Percentiles rank a stretch among this genome's conserved stretches.
Evolutionary conservation across 768 basidiomycete genomes (phyloP).

Genomic region (Pleurotus giganteus): DNA sequence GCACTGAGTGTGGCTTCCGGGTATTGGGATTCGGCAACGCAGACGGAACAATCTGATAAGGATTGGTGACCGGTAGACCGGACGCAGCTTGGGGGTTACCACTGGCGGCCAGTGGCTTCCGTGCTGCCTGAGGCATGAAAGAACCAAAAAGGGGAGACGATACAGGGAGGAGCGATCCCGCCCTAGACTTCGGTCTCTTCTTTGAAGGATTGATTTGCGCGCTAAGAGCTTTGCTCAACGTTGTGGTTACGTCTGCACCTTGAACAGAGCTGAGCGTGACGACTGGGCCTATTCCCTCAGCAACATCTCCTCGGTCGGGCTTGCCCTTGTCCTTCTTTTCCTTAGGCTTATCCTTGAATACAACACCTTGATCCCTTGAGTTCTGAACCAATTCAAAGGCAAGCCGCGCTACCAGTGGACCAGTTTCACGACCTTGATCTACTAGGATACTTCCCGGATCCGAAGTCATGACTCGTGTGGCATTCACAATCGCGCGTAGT

Average conservation of each 20-base stretch:
- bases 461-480: constrained; percentile 84
- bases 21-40: constrained; percentile 12
- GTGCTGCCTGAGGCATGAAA: constrained; percentile 51
- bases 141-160: constrained; percentile 60
- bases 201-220: constrained; percentile 28
- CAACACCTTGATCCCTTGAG: constrained; percentile 62
- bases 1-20: constrained; percentile 48
- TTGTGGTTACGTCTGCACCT: constrained; percentile 41
- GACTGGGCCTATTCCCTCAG: constrained; percentile 32
- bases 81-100: constrained; percentile 14
- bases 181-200: constrained; percentile 32
- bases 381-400: constrained; percentile 68
- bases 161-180: constrained; percentile 29
- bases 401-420: constrained; percentile 55
- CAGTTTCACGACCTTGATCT: constrained; percentile 66
- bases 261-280: constrained; percentile 42
- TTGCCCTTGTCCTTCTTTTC: constrained; percentile 40
- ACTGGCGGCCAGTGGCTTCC: constrained; percentile 31
- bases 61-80: constrained; percentile 22
- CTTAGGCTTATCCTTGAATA: constrained; percentile 46
- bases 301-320: constrained; percentile 17
- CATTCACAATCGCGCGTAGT: constrained; percentile 74
- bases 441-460: constrained; percentile 73
- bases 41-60: constrained; percentile 28
- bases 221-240: constrained; percentile 45